Evolutionary conservation across 1,284 basidiomycete genomes (phyloP), one percentile per base, ranked within the genome.

Genomic region (Ustilago hordei): DNA sequence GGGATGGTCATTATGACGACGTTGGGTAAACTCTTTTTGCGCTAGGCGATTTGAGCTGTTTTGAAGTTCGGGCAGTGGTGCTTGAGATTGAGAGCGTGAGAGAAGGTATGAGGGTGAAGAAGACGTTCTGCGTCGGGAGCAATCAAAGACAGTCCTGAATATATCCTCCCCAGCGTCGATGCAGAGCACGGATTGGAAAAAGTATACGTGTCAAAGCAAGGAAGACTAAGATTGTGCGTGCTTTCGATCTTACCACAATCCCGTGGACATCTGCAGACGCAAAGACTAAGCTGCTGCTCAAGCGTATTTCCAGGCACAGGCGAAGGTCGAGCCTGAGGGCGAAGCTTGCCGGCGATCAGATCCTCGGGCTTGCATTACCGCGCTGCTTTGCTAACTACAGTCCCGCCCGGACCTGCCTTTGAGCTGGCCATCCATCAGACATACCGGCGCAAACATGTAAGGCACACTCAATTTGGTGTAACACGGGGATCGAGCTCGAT

Each of bases 291-390:
- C 39, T 17, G 17, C 39, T 45, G 43, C 6, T 8, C 6, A 19
- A 19, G 7, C 17, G 4, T 19, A 19, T 8, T 15, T 45, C 5
- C n/a, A 19, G 43, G 19, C 39, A n/a, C 39, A n/a, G 43, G 19
- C n/a, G 17, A 19, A 15, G 43, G 1, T 45, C 43, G 43, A 45
- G 43, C 43, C 43, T 19, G 17, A 19, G 43, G 23, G 43, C 19
- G 43, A 45, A 45, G n/a, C 43, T 45, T 45, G n/a, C 43, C 43
- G n/a, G 43, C 43, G 43, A 45, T 19, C 43, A 19, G n/a, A 45
- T 19, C 43, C n/a, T 8, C 7, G 11, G 43, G 19, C 15, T n/a
- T n/a, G 43, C 43, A 41, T 41, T 6, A 41, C 15, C 6, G 12
- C 6, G 39, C 13, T 41, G 39, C 13, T 17, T 2, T 12, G 4